Evolutionary conservation across 2,329 filamentous ascomycete genomes (phyloP), one percentile per base, ranked within the genome.

Genomic region (Colletotrichum endophyticum): DNA sequence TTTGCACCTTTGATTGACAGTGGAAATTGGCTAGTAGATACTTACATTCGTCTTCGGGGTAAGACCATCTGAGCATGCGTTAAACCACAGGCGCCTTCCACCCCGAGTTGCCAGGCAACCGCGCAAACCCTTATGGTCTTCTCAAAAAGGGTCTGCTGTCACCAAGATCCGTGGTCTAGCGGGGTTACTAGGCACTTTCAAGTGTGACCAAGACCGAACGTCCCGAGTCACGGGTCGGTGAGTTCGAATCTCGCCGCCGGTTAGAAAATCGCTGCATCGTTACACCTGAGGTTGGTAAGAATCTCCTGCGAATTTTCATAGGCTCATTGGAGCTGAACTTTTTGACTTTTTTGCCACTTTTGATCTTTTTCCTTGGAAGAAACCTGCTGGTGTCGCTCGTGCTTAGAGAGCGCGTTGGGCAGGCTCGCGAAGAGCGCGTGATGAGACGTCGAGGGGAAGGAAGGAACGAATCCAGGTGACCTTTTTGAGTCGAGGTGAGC

Each of bases 351-450:
- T 53, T 22, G 6, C 1, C 9, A 53, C 44, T 53, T 22, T 53
- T 22, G 44, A 4, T 4, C 3, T 22, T 8, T 13, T 11, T 53
- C 2, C 11, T 53, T 53, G 6, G 11, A 13, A 53, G 11, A 8
- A 8, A 13, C 3, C 13, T 22, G n/a, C 6, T 22, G 44, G 0
- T 53, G 44, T 49, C 19, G 39, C 19, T n/a, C 19, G 39, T 3
- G 9, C 19, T 6, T n/a, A 9, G 0, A 7, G 4, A 12, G 5
- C 0, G 39, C 5, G 5, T 12, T 49, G 19, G 19, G 39, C 9
- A 44, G 39, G 9, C 19, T 44, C 5, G 9, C 5, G 39, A n/a
- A 53, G n/a, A 0, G 3, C 44, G 11, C n/a, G 44, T 13, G n/a
- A 22, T 22, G 56, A 28, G 13, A 59, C 15, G 13, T 25, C 13